Percentiles rank a stretch among this genome's conserved stretches.
Conservation (phyloP, 2,329 filamentous ascomycete genomes). For the Talaromyces sp. region DNA sequence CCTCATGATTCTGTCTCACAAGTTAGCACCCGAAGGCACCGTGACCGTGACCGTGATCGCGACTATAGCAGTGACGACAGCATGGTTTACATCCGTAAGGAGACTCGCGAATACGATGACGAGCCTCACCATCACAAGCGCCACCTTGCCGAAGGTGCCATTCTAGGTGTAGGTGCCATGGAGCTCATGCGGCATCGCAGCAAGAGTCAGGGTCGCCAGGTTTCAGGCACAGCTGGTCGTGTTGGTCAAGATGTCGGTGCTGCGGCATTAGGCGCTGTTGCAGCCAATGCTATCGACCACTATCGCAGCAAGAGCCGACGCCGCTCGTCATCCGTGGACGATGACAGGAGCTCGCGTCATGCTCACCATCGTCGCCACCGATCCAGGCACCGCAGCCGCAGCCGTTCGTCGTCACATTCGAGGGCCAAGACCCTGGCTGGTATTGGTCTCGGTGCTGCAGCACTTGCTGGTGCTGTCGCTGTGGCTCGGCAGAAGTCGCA, state of each 20-base stretch:
- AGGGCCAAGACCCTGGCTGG: constrained; percentile 50
- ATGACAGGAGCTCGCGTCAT: constrained; percentile 29
- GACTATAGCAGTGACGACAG: constrained; percentile 58
- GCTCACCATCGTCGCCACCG: constrained; percentile 26
- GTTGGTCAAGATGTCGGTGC: constrained; percentile 51
- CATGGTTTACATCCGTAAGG: constrained; percentile 54
- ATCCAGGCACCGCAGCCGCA: constrained; percentile 26
- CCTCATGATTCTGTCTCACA: constrained; percentile 51
- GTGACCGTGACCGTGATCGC: constrained; percentile 26
- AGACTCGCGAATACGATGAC: constrained; percentile 38
- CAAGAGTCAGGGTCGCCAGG: constrained; percentile 52
- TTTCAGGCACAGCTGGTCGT: constrained; percentile 46
- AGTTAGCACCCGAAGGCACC: constrained; percentile 34
- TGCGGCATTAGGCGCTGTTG: constrained; percentile 56
- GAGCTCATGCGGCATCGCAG: constrained; percentile 55
- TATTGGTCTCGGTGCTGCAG: constrained; percentile 50
- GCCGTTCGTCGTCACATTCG: constrained; percentile 44
- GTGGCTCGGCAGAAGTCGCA: constrained; percentile 51
- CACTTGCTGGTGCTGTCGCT: constrained; percentile 56
- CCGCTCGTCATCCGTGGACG: constrained; percentile 37
- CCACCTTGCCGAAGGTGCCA: constrained; percentile 56
- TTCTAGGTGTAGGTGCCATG: constrained; percentile 56
- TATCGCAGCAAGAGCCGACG: constrained; percentile 42
- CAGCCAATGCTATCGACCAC: constrained; percentile 53
- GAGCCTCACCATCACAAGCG: constrained; percentile 48